Base-by-base conservation (phyloP, 805 yeast species). In the Clavispora santaluciae region DNA sequence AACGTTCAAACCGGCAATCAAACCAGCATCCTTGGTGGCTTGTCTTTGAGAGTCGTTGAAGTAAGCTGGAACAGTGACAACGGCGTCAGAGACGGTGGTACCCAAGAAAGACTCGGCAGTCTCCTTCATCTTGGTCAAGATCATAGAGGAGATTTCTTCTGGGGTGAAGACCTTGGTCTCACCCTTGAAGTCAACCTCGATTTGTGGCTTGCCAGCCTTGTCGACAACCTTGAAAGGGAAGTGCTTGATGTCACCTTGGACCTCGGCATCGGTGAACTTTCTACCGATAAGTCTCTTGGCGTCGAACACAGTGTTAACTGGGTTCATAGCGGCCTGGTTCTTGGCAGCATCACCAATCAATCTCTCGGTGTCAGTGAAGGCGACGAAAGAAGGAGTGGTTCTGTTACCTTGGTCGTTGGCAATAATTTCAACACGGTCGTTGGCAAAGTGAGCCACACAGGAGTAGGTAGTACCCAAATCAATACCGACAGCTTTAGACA, bases 1-100 rank as follows among this genome's bases (percentile, higher is more conserved):
- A 50, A 86, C 87, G 63, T 83, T 86, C 63, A 86, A 75, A 57
- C 95, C 95, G 37, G 95, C 95, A 75, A 86, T 86, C 47, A 83
- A 78, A 74, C 95, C 95, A 33, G 95, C 95, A 64, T 86, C 95
- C 73, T 86, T 86, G 44, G 95, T 86, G 51, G 95, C 95, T 68
- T 86, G 95, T 72, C 95, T 82, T 72, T 86, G 95, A 47, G 95
- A 91, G 70, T 86, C 95, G 64, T 86, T 87, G 76, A 86, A 86
- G 71, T 86, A 86, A 42, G 95, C 95, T 53, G 95, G 95, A 43
- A 86, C 95, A 31, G 95, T 87, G 51, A 86, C 93, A 50, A 86
- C 95, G 23, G 95, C 95, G 56, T 86, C 89, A 38, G 90, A 82
- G 45, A 81, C 86, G 57, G 70, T 72, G 64, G 76, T 72, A 60